These are phyloP conservation scores for Spiraea crenata DNA, from an alignment of 331 rosid genomes.

Conservation along the genomic window DNA sequence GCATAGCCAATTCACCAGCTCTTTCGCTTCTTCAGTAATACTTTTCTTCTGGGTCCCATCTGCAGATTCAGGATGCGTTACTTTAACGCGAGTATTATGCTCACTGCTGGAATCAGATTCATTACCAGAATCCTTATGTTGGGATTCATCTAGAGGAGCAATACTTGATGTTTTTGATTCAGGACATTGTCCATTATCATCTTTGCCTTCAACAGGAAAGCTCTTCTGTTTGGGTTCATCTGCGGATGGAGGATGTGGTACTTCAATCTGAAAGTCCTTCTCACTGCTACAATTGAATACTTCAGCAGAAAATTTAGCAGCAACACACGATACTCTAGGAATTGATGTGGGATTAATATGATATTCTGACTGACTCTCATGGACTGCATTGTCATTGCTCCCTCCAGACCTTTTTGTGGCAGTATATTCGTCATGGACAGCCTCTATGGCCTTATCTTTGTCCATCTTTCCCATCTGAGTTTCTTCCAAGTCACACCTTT, in stretches of 20 bases:
- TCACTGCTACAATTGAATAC: constrained; percentile 15
- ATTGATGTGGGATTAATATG: constrained; percentile 14
- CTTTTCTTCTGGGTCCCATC: constrained; percentile 26
- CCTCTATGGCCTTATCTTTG: constrained; percentile 31
- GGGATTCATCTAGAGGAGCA: constrained; percentile 14
- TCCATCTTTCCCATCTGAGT: constrained; percentile 21
- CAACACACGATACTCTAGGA: not conserved
- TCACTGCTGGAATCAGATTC: constrained; percentile 24
- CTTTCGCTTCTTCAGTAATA: constrained; percentile 33
- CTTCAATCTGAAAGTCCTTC: constrained; percentile 4
- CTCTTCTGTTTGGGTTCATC: constrained; percentile 24
- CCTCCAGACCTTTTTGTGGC: constrained; percentile 29
- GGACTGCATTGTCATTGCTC: constrained; percentile 22
- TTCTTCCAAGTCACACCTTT: constrained; percentile 23
- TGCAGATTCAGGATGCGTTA: constrained; percentile 21
- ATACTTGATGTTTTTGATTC: constrained; percentile 27
- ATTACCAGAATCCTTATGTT: constrained; percentile 14
- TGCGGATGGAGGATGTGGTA: constrained; percentile 18
- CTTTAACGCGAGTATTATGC: constrained; percentile 29
- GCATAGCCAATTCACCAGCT: constrained; percentile 22
- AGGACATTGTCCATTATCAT: constrained; percentile 14
- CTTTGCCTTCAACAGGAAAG: constrained; percentile 31
- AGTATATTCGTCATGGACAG: constrained; percentile 4
- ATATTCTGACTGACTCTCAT: constrained; percentile 28
- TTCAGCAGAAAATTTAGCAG: not conserved